Conservation (phyloP, 306 rosid species). For the Begonia loranthoides region DNA sequence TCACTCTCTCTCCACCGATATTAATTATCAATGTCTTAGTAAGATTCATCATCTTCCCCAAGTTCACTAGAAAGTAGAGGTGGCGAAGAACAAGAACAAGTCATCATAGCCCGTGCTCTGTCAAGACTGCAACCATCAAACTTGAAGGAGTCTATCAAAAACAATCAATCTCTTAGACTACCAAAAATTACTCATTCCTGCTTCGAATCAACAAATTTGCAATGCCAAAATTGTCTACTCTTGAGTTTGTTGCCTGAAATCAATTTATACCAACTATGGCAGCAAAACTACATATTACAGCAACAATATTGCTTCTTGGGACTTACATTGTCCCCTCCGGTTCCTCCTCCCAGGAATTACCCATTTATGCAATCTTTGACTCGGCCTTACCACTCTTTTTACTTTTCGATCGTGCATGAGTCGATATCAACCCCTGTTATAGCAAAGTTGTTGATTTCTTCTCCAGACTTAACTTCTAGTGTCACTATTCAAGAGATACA, state of each 20-base stretch:
- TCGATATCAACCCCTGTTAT: constrained; percentile 19
- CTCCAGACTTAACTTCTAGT: constrained; percentile 35
- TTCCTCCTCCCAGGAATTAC: constrained; percentile 34
- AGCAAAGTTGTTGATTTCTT: constrained; percentile 31
- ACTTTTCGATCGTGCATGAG: constrained; percentile 41
- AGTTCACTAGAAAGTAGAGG: constrained; percentile 26
- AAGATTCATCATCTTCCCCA: constrained; percentile 21
- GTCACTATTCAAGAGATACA: constrained; percentile 72
- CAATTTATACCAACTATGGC: constrained; percentile 62
- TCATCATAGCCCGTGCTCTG: constrained; percentile 49
- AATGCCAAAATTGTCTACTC: constrained; percentile 30
- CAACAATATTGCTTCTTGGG: constrained; percentile 41
- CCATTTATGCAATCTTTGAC: constrained; percentile 56
- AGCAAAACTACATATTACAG: constrained; percentile 49
- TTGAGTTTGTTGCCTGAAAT: constrained; percentile 39
- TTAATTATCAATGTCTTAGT: constrained; percentile 52
- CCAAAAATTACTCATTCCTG: constrained; percentile 15
- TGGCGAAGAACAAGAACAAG: constrained; percentile 60
- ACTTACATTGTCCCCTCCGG: constrained; percentile 36
- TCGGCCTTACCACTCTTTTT: constrained; percentile 37
- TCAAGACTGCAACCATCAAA: constrained; percentile 27
- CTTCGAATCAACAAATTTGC: constrained; percentile 19
- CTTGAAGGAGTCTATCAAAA: constrained; percentile 15
- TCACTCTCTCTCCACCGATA: too few relatives aligned
- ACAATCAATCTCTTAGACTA: constrained; percentile 17